Conservation (phyloP, 1,284 basidiomycete genomes). For the Trichosporon coremiiforme region DNA sequence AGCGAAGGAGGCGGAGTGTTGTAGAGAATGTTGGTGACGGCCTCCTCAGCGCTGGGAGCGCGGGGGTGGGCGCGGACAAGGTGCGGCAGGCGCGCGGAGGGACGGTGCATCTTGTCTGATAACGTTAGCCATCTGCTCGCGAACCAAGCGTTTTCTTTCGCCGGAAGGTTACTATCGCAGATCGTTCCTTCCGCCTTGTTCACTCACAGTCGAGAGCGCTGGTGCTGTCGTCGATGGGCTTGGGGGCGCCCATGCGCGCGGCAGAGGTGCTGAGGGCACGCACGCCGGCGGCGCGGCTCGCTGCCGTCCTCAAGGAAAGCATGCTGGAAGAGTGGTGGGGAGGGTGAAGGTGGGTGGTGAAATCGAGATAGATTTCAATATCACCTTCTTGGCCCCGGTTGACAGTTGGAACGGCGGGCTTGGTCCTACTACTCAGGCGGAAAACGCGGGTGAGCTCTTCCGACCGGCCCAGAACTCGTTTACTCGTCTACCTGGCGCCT, state of each 20-base stretch:
- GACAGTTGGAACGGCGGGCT: neutral
- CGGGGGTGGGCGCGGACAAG: constrained; percentile 43
- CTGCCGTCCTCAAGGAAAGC: constrained; percentile 24
- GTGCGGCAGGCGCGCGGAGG: constrained; percentile 48
- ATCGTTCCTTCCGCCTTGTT: neutral
- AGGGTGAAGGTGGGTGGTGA: neutral
- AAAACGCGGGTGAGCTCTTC: constrained; percentile 18
- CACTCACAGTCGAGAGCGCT: constrained; percentile 91
- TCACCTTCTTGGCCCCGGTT: neutral
- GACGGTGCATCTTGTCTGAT: constrained; percentile 55
- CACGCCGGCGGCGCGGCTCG: constrained; percentile 21
- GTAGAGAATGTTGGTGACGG: constrained; percentile 92
- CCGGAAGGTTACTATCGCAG: neutral
- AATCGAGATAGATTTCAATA: constrained; percentile 12
- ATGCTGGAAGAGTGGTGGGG: constrained; percentile 20
- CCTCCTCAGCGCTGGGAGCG: constrained; percentile 77
- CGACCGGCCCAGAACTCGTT: constrained; percentile 4
- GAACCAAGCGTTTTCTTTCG: neutral
- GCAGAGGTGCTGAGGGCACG: constrained; percentile 30
- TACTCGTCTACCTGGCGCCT: too few relatives aligned
- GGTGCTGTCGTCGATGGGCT: constrained; percentile 81
- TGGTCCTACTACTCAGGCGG: neutral
- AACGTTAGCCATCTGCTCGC: constrained; percentile 4
- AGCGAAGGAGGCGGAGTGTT: constrained; percentile 91
- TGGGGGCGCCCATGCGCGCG: constrained; percentile 38